Conservation (phyloP, 805 yeast species). For the Lachancea dasiensis region DNA sequence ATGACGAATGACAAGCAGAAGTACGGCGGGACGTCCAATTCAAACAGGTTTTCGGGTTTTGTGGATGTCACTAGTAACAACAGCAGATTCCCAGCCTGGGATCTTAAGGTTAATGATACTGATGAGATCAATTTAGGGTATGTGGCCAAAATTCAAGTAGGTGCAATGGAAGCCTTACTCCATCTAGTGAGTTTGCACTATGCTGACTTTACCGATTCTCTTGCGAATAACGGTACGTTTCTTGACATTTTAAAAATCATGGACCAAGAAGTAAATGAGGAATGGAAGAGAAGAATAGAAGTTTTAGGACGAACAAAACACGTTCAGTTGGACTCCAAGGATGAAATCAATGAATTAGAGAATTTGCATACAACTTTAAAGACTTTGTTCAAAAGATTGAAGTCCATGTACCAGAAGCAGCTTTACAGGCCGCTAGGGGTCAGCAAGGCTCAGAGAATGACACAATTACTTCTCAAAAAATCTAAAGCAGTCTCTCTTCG, state of each 20-base stretch:
- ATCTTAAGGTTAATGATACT: slow-evolving; percentile 33
- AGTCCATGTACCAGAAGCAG: slow-evolving; percentile 64
- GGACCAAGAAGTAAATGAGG: slow-evolving; percentile 55
- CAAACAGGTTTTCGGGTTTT: slow-evolving; percentile 19
- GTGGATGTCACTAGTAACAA: slow-evolving; percentile 29
- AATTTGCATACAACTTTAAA: slow-evolving; percentile 30
- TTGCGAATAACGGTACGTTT: slow-evolving; percentile 51
- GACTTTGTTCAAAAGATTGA: slow-evolving; percentile 53
- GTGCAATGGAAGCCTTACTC: slow-evolving; percentile 69
- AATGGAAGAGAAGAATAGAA: slow-evolving; percentile 41
- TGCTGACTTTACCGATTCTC: slow-evolving; percentile 65
- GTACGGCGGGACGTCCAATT: slow-evolving; percentile 30
- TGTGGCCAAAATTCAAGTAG: slow-evolving; percentile 73
- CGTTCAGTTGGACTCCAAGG: slow-evolving; percentile 6
- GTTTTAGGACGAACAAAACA: slow-evolving; percentile 29
- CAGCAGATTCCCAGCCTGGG: slow-evolving; percentile 57
- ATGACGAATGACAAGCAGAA: slow-evolving; percentile 19
- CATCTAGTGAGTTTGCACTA: slow-evolving; percentile 69
- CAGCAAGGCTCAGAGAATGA: slow-evolving; percentile 20
- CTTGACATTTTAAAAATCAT: slow-evolving; percentile 59
- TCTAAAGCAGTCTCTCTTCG: slow-evolving; percentile 15
- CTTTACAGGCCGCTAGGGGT: slow-evolving; percentile 52
- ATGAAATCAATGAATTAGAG: slow-evolving; percentile 23
- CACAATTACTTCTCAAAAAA: slow-evolving; percentile 17
- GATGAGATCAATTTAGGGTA: slow-evolving; percentile 55